Evolutionary conservation across 2,329 filamentous ascomycete species (phyloP).

Genomic region (Domatiomyces globalis): DNA sequence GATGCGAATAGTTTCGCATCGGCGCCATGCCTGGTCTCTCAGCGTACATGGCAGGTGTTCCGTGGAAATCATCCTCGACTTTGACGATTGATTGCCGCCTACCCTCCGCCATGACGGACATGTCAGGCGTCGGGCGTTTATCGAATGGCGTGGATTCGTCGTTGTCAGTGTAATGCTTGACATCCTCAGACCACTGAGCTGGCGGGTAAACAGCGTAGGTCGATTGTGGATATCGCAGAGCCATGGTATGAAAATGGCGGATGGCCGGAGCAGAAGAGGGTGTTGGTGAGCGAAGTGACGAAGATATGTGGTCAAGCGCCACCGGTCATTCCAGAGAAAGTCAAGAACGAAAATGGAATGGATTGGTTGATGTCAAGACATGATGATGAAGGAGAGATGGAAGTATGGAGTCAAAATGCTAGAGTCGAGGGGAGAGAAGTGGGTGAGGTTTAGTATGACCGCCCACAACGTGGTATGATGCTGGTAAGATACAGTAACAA

Average conservation of each 20-base stretch:
- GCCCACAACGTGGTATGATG: neutral
- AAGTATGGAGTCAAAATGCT: constrained; percentile 5
- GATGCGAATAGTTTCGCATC: constrained; percentile 29
- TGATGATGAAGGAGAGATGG: constrained; percentile 3
- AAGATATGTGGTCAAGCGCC: neutral
- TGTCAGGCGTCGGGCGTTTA: neutral
- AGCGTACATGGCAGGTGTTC: constrained; percentile 38
- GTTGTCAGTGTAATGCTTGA: constrained; percentile 31
- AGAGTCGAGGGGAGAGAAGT: constrained; percentile 4
- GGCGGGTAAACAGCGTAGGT: constrained; percentile 30
- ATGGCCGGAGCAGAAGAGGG: neutral
- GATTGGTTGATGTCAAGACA: constrained; percentile 1
- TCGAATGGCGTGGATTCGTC: constrained; percentile 35
- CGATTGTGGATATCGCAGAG: constrained; percentile 31
- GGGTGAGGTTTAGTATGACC: neutral
- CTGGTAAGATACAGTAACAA: constrained; percentile 8
- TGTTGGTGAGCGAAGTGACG: constrained; percentile 8
- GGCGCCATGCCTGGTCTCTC: constrained; percentile 33
- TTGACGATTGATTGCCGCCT: constrained; percentile 34
- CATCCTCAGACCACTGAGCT: constrained; percentile 29
- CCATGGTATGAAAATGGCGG: constrained; percentile 8
- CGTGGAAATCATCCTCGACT: constrained; percentile 38
- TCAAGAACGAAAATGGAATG: neutral
- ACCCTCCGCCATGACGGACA: constrained; percentile 22
- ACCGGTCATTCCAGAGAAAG: neutral